Conservation (phyloP, 2,329 filamentous ascomycete genomes). For the Penicillium digitatum region DNA sequence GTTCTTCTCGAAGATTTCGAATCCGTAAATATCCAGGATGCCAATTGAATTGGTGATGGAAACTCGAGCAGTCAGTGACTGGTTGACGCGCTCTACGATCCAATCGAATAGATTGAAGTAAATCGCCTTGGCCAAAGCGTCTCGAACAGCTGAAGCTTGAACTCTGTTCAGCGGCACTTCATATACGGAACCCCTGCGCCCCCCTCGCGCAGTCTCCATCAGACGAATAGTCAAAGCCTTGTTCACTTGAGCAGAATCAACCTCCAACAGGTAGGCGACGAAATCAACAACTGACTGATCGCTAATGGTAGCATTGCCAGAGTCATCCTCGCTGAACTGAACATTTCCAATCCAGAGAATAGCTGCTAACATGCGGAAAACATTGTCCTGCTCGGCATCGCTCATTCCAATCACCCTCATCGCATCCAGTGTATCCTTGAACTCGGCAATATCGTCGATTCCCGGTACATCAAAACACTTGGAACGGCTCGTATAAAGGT, state of each 20-base stretch:
- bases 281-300: conserved; percentile 94
- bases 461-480: conserved; percentile 93
- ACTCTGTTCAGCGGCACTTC: conserved; percentile 78
- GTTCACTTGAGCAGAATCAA: conserved; percentile 73
- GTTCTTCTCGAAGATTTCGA: conserved; percentile 99
- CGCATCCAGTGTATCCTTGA: conserved; percentile 81
- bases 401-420: conserved; percentile 91
- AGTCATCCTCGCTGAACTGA: conserved; percentile 82
- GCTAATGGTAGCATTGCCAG: conserved; percentile 77
- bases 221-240: conserved; percentile 87
- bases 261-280: conserved; percentile 87
- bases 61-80: conserved; percentile 75
- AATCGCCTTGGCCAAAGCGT: conserved; percentile 90
- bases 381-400: conserved; percentile 87
- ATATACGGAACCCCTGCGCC: conserved; percentile 63
- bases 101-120: conserved; percentile 98
- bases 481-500: conserved; percentile 87
- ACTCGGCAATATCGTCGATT: conserved; percentile 88
- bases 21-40: conserved; percentile 98
- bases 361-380: conserved; percentile 90
- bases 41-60: conserved; percentile 79
- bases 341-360: conserved; percentile 95
- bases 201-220: conserved; percentile 66
- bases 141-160: conserved; percentile 80
- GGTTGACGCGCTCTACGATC: conserved; percentile 91